Evolutionary conservation across 495 filamentous ascomycete species (phyloP).

Genomic region (Eremomyces bilateralis): DNA sequence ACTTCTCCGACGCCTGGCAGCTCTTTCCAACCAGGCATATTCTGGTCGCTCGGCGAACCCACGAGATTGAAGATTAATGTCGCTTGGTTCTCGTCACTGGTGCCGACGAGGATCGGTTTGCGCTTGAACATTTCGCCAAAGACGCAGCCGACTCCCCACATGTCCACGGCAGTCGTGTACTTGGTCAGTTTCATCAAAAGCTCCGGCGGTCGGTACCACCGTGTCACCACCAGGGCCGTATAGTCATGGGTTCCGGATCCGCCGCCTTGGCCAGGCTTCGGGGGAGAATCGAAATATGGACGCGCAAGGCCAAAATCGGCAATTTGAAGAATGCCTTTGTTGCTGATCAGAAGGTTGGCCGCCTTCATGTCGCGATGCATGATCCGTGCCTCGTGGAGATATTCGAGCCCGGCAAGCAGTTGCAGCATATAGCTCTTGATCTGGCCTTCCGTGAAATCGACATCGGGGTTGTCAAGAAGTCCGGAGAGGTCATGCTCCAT

Average conservation of each 20-base stretch:
- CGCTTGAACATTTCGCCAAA: constrained; percentile 96
- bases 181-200: constrained; percentile 62
- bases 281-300: constrained; percentile 74
- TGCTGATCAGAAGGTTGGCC: constrained; percentile 91
- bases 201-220: constrained; percentile 95
- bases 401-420: constrained; percentile 69
- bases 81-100: constrained; percentile 71
- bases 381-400: constrained; percentile 77
- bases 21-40: constrained; percentile 75
- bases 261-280: constrained; percentile 55
- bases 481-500: constrained; percentile 98
- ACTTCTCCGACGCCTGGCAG: constrained; percentile 67
- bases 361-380: constrained; percentile 97
- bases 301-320: constrained; percentile 91
- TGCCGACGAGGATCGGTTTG: constrained; percentile 79
- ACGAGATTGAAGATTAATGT: constrained; percentile 86
- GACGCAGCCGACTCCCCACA: constrained; percentile 97
- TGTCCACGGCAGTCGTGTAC: constrained; percentile 91
- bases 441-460: constrained; percentile 66
- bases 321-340: constrained; percentile 82
- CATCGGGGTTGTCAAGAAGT: constrained; percentile 79
- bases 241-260: constrained; percentile 80
- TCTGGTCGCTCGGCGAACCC: constrained; percentile 72
- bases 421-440: constrained; percentile 98
- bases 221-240: constrained; percentile 81